These are phyloP conservation scores for Sarocladium kiliense DNA, from an alignment of 2,329 filamentous ascomycete genomes.

Conservation along the genomic window DNA sequence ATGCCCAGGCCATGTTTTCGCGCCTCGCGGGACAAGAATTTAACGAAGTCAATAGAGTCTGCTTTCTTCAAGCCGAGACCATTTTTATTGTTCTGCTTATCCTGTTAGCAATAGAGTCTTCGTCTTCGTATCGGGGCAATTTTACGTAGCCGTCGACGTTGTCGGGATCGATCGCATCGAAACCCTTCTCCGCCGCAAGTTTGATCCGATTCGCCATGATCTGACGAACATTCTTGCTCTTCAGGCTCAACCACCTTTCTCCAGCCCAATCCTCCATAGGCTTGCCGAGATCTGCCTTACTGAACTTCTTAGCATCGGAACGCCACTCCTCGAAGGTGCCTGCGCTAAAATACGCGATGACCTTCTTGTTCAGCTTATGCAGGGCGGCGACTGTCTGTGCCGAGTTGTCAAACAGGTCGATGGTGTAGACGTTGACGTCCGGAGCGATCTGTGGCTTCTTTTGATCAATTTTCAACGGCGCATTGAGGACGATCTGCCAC, in stretches of 20 bases:
- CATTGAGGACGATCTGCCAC: constrained; percentile 58
- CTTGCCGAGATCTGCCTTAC: constrained; percentile 48
- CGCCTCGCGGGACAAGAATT: constrained; percentile 53
- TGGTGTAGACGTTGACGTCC: constrained; percentile 43
- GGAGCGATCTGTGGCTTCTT: constrained; percentile 31
- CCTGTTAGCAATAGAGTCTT: not conserved
- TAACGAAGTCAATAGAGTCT: constrained; percentile 54
- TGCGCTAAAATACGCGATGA: constrained; percentile 72
- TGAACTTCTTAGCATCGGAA: constrained; percentile 52
- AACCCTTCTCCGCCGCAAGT: constrained; percentile 55
- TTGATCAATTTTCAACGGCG: constrained; percentile 31
- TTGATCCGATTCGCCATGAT: constrained; percentile 60
- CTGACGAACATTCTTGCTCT: constrained; percentile 50
- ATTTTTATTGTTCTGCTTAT: constrained; percentile 48
- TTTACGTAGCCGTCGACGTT: constrained; percentile 62
- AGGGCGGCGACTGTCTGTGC: constrained; percentile 44
- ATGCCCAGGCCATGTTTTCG: constrained; percentile 49
- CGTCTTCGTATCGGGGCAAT: not conserved
- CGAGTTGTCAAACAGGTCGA: constrained; percentile 52
- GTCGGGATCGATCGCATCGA: constrained; percentile 65
- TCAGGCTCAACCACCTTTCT: constrained; percentile 62
- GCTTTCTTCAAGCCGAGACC: constrained; percentile 53
- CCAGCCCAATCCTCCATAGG: constrained; percentile 57
- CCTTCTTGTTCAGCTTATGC: constrained; percentile 49
- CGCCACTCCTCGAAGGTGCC: constrained; percentile 63